A percentile compares a stretch with the other conserved stretches of the same genome.
These are phyloP conservation scores for Pseudognaphalium luteoalbum DNA, from an alignment of 129 eudicot genomes.

Conservation along the genomic window DNA sequence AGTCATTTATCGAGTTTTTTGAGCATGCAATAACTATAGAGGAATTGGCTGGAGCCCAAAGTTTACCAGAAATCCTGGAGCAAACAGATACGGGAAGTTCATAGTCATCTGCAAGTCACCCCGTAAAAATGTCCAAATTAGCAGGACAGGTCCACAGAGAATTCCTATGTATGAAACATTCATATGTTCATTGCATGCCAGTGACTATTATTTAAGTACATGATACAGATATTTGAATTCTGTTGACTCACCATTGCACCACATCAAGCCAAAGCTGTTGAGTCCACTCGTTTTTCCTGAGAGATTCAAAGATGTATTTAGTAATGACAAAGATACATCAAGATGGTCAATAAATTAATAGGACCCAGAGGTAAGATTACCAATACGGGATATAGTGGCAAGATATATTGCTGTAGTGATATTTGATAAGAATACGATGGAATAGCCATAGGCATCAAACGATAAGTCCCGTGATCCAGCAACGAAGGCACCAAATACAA, in stretches of 20 bases:
- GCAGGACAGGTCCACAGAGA: constrained; percentile 68
- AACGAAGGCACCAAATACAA: constrained; percentile 86
- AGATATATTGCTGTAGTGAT: constrained; percentile 94
- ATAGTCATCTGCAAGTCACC: constrained; percentile 77
- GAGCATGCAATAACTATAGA: not conserved
- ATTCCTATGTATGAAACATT: constrained; percentile 44
- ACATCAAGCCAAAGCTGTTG: constrained; percentile 98
- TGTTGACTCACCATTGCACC: constrained; percentile 83
- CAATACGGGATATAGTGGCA: constrained; percentile 91
- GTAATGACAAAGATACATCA: constrained; percentile 15
- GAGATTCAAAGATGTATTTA: constrained; percentile 11
- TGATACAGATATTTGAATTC: not conserved
- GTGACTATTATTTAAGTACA: not conserved
- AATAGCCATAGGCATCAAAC: constrained; percentile 84
- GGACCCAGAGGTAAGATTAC: constrained; percentile 35
- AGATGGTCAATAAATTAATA: constrained; percentile 1
- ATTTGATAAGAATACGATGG: constrained; percentile 77
- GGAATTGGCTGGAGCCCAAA: not conserved
- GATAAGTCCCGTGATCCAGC: constrained; percentile 98
- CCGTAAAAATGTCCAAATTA: constrained; percentile 74
- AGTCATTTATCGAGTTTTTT: not conserved
- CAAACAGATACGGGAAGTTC: constrained; percentile 64
- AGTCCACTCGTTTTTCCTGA: constrained; percentile 94
- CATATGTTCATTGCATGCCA: not conserved
- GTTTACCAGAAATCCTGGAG: constrained; percentile 94